These are phyloP conservation scores for Quercus robur DNA, from an alignment of 306 rosid species.

Conservation along the genomic window DNA sequence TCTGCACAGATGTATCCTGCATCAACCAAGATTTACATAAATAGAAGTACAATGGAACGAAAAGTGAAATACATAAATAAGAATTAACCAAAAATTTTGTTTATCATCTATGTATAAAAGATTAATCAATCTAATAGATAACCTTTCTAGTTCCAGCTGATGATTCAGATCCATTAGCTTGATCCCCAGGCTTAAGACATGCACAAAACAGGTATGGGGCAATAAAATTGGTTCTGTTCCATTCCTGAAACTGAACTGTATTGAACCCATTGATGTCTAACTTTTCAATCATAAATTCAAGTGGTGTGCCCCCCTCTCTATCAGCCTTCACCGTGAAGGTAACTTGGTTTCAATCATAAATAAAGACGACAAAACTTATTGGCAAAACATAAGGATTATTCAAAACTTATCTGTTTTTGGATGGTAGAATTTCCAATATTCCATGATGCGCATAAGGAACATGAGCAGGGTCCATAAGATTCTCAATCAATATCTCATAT, in stretches of 20 bases:
- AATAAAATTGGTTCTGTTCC: conserved; percentile 46
- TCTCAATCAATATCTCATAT: conserved; percentile 85
- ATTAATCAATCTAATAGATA: neutral
- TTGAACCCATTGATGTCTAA: conserved; percentile 62
- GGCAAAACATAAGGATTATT: neutral
- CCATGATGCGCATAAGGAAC: conserved; percentile 83
- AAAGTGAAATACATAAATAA: neutral
- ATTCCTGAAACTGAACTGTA: conserved; percentile 36
- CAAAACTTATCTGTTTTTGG: conserved; percentile 43
- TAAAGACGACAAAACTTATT: conserved; percentile 4
- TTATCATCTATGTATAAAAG: neutral
- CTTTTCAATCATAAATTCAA: conserved; percentile 47
- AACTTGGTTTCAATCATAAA: conserved; percentile 6
- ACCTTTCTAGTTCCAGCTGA: conserved; percentile 55
- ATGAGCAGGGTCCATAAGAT: conserved; percentile 94
- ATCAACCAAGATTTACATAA: conserved; percentile 8
- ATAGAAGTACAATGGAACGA: neutral
- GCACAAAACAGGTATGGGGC: conserved; percentile 68
- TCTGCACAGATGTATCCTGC: conserved; percentile 48
- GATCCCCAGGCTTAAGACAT: conserved; percentile 28
- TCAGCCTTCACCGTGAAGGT: conserved; percentile 58
- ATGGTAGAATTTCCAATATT: conserved; percentile 42
- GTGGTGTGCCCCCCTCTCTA: conserved; percentile 95
- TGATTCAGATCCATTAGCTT: conserved; percentile 35
- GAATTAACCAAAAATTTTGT: neutral